These are phyloP conservation scores for Euphorbia tirucalli DNA, from an alignment of 345 rosid genomes.

Conservation along the genomic window DNA sequence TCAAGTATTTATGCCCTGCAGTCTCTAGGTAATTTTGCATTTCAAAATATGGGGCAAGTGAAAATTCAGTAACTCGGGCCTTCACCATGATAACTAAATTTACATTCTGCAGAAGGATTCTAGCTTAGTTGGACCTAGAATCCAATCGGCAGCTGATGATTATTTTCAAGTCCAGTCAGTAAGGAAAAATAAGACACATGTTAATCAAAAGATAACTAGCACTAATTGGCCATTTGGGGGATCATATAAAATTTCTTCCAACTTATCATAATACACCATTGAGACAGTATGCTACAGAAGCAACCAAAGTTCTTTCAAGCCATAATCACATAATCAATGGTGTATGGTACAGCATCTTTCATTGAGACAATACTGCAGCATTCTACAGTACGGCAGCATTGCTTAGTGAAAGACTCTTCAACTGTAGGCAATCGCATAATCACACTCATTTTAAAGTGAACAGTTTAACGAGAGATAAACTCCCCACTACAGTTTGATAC, in stretches of 20 bases:
- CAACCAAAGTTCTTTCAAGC: background rate
- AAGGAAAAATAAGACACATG: background rate
- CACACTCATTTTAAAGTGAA: background rate
- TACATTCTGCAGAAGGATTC: background rate
- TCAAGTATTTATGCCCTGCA: background rate
- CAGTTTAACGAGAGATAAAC: too few species aligned
- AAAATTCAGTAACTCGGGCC: background rate
- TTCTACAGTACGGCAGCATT: background rate
- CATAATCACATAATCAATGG: background rate
- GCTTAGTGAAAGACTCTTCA: background rate
- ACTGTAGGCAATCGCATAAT: background rate
- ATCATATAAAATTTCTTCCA: background rate
- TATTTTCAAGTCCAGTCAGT: background rate
- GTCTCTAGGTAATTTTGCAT: conserved; percentile 4
- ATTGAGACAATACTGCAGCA: too few species aligned
- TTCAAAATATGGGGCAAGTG: background rate
- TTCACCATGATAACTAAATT: background rate
- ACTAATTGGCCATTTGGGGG: background rate
- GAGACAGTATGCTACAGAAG: background rate
- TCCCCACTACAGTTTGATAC: background rate
- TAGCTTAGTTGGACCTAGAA: background rate
- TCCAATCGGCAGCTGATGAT: background rate
- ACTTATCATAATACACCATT: background rate
- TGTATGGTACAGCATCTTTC: too few species aligned
- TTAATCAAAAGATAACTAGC: background rate